Base-by-base conservation (phyloP, 768 basidiomycete species). In the Mycena sanguinolenta region DNA sequence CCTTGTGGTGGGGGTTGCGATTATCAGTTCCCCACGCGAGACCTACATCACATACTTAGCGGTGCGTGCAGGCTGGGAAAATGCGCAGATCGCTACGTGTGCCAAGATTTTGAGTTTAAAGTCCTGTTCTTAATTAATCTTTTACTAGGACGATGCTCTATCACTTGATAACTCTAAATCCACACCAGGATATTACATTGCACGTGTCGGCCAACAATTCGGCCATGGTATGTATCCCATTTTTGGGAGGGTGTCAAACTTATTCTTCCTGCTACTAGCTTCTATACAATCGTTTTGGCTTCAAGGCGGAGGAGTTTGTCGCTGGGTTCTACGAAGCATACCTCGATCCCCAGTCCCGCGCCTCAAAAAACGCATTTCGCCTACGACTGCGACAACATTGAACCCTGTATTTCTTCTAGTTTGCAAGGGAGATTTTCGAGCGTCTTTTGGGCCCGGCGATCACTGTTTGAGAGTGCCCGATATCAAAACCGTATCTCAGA, bases 281-380 rank as follows among this genome's bases (percentile, higher is more conserved):
- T 5, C 79, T 95, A 21, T 95, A 95, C 80, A 95, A 95, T 71
- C 90, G 89, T 58, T 95, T 95, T 74, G 94, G 94, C 30, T 95
- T 95, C 85, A 95, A 95, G 73, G 92, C 92, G 0, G 94, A 95
- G 79, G 93, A 92, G 76, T 95, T 95, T 68, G 85, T 95, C 25
- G 89, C 88, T 25, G 92, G 92, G 23, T 95, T 95, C 75, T 95
- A 95, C 73, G 91, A 93, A 52, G 85, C 91, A 52, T 95, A 95
- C 77, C 83, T 95, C n/a, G 88, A 91, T 74, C 79, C 88, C 4
- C 82, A 89, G 28, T 93, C 92, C 21, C 87, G 88, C 63, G 87
- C 86, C 4, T 95, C 93, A 7, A 94, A 91, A 80, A 95, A 95
- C 76, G 94, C 94, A 8, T 92, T 95, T 79, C 85, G 89, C 55